Evolutionary conservation across 768 basidiomycete genomes (phyloP).

Genomic region (Tremella mesenterica): DNA sequence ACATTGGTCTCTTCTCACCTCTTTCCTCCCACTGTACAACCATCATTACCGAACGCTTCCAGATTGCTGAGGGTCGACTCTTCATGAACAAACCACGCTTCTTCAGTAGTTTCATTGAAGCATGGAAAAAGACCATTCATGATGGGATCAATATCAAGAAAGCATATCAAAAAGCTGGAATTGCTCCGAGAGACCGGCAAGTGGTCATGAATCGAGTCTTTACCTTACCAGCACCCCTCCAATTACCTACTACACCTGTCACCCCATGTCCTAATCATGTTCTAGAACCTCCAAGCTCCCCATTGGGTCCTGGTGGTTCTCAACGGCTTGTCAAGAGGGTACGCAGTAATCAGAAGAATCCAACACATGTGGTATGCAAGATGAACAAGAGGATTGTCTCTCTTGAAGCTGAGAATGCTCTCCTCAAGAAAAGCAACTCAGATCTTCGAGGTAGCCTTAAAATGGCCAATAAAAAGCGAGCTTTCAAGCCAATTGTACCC

Average conservation of each 20-base stretch:
- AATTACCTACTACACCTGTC: not conserved
- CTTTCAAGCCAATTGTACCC: not conserved
- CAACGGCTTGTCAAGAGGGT: not conserved
- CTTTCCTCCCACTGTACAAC: not conserved
- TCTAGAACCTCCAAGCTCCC: not conserved
- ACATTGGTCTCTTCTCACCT: slow-evolving; percentile 4
- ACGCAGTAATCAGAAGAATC: not conserved
- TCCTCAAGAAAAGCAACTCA: not conserved
- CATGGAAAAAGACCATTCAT: not conserved
- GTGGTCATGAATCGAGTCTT: not conserved
- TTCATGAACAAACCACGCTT: not conserved
- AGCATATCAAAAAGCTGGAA: not conserved
- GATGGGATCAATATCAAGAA: not conserved
- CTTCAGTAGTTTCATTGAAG: not conserved
- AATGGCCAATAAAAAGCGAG: not conserved
- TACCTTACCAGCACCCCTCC: not conserved
- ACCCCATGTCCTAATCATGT: not conserved
- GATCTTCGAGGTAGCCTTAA: not conserved
- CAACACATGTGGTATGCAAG: not conserved
- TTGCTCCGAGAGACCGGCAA: not conserved
- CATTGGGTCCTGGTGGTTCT: not conserved
- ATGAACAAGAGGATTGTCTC: not conserved
- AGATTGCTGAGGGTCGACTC: not conserved
- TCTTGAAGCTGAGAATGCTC: not conserved
- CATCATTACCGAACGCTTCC: not conserved